phyloP scores from a whole-genome alignment of 2,329 filamentous ascomycete genomes.

The Uncinocarpus reesii region DNA sequence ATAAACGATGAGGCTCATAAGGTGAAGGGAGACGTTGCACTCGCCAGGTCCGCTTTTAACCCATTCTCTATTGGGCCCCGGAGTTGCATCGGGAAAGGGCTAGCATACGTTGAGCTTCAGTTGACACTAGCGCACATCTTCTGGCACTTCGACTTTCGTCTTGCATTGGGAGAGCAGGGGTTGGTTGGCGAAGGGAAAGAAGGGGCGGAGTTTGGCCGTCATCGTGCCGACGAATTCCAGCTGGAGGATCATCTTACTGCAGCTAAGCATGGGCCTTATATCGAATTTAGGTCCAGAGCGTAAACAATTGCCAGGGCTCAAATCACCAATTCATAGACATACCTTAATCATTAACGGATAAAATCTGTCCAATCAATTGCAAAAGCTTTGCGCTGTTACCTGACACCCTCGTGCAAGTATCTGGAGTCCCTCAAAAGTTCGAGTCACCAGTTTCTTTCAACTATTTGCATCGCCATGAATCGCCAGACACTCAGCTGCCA shows the following conservation, averaged over 20 bases:
- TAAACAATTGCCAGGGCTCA: too few relatives aligned
- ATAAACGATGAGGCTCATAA: conserved; percentile 15
- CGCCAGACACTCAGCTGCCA: too few relatives aligned
- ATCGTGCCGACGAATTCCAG: conserved; percentile 11
- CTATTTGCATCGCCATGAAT: too few relatives aligned
- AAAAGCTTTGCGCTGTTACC: too few relatives aligned
- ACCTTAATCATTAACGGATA: too few relatives aligned
- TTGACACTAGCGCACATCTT: conserved; percentile 31
- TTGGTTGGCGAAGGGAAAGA: neutral
- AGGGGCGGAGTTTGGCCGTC: conserved; percentile 9
- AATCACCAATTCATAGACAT: too few relatives aligned
- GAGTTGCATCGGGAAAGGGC: conserved; percentile 35
- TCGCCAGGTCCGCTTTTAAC: conserved; percentile 33
- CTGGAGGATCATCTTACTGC: conserved; percentile 9
- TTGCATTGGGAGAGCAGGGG: neutral
- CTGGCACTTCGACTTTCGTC: conserved; percentile 32
- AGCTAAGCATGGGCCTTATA: conserved; percentile 27
- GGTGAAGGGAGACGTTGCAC: conserved; percentile 27
- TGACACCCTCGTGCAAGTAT: too few relatives aligned
- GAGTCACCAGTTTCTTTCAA: too few relatives aligned
- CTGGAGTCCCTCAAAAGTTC: too few relatives aligned
- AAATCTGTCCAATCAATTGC: too few relatives aligned
- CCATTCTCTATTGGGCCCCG: conserved; percentile 34
- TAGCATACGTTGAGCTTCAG: conserved; percentile 37
- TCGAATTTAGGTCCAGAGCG: conserved; percentile 20